phyloP scores from a whole-genome alignment of 768 basidiomycete genomes.

The Agaricus blazei region DNA sequence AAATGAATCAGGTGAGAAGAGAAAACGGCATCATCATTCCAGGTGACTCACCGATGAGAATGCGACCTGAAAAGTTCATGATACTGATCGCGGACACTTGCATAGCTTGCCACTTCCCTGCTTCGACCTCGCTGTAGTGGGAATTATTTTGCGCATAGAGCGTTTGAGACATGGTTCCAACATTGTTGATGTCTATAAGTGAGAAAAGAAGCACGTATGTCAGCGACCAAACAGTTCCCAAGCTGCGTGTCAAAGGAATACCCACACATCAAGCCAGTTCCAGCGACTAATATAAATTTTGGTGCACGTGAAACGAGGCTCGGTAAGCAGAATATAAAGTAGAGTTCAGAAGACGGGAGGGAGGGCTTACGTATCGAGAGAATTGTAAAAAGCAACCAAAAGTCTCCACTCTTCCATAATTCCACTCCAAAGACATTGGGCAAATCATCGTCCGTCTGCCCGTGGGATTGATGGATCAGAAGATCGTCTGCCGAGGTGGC shows the following conservation, averaged over 20 bases:
- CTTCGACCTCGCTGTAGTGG: conserved; percentile 60
- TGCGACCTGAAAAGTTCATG: conserved; percentile 76
- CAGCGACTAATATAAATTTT: conserved; percentile 44
- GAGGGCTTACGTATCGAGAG: conserved; percentile 49
- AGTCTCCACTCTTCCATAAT: conserved; percentile 50
- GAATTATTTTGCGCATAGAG: conserved; percentile 53
- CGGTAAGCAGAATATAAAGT: not conserved
- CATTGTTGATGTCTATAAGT: conserved; percentile 78
- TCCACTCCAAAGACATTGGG: conserved; percentile 52
- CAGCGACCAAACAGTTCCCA: not conserved
- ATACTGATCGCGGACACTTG: conserved; percentile 84
- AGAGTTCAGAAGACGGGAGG: not conserved
- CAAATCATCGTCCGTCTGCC: conserved; percentile 17
- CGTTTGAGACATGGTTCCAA: conserved; percentile 71
- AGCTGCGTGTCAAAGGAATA: conserved; percentile 11
- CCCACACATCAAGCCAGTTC: conserved; percentile 81
- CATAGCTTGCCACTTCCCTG: conserved; percentile 71
- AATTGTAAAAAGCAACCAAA: conserved; percentile 58
- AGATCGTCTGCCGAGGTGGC: conserved; percentile 11
- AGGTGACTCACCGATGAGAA: conserved; percentile 55
- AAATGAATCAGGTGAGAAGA: not conserved
- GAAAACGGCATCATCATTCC: not conserved
- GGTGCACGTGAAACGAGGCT: not conserved
- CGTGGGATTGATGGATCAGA: conserved; percentile 11
- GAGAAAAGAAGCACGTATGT: not conserved